Base-by-base conservation (phyloP, 345 rosid species). In the Gossypium herbaceum region DNA sequence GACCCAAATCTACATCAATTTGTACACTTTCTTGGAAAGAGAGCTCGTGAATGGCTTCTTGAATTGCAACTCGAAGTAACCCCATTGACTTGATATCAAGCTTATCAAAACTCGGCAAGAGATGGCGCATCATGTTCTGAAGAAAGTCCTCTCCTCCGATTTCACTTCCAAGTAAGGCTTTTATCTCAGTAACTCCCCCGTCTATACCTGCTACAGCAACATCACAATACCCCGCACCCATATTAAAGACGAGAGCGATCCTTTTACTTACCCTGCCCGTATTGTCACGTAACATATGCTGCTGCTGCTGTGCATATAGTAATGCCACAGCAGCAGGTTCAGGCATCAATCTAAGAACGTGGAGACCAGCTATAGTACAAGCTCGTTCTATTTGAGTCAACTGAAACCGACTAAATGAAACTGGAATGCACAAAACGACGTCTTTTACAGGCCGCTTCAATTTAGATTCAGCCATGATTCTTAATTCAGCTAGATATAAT, bases 321-420 rank as follows among this genome's bases (percentile, higher is more conserved):
- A 94, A 77, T 8, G 97, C 95, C 1, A 88, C 87, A 16, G 92
- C 93, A 2, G 94, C 90, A 8, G 98, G 98, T 71, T 92, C 94
- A 0, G 92, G 97, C 92, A 92, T 94, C 72, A 89, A 58, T 34
- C 97, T 82, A 66, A 86, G 95, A 44, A 89, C 90, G 61, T 84
- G 90, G 59, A 94, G 94, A 50, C 98, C 97, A 39, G 97, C 97
- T 90, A 88, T 87, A 43, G 94, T 94, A 73, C 97, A 94, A 64
- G 94, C 91, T 61, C 97, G 83, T 71, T 92, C 94, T 2, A 94
- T 81, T 45, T 95, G 85, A 1, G 94, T 85, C 45, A 91, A 81
- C 75, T 92, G 98, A 64, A 90, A 86, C 61, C 97, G 84, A 27
- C 90, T 92, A 79, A 92, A 90, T 2, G 97, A 89, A 72, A 84